Evolutionary conservation across 768 basidiomycete genomes (phyloP).

Genomic region (Agaricus sinodeliciosus): DNA sequence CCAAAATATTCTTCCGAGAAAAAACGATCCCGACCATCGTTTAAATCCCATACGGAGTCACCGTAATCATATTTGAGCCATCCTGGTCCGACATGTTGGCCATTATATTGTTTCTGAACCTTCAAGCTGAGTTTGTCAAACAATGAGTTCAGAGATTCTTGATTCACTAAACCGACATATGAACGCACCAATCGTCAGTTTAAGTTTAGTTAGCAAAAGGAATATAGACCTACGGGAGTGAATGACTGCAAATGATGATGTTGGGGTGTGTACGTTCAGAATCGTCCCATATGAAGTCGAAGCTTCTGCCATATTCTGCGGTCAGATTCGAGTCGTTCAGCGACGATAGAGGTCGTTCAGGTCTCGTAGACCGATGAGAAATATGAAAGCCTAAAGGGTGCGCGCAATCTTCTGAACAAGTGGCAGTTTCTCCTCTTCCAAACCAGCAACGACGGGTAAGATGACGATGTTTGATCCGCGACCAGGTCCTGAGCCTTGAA

Average conservation of each 20-base stretch:
- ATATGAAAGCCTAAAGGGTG: too few relatives aligned
- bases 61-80: slow-evolving; percentile 88
- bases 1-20: not conserved
- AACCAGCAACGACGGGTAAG: too few relatives aligned
- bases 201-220: slow-evolving; percentile 5
- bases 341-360: too few relatives aligned
- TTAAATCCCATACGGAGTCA: slow-evolving; percentile 75
- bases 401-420: too few relatives aligned
- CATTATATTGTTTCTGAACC: slow-evolving; percentile 46
- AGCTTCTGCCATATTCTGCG: not conserved
- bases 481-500: too few relatives aligned
- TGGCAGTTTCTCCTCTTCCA: too few relatives aligned
- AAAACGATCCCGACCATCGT: slow-evolving; percentile 58
- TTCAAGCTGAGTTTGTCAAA: slow-evolving; percentile 72
- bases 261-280: slow-evolving; percentile 72
- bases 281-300: slow-evolving; percentile 27
- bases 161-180: slow-evolving; percentile 42
- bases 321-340: too few relatives aligned
- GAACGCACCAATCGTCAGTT: slow-evolving; percentile 4
- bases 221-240: slow-evolving; percentile 57
- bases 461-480: too few relatives aligned
- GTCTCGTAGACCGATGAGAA: too few relatives aligned
- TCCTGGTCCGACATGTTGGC: slow-evolving; percentile 60
- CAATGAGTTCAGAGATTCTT: slow-evolving; percentile 57
- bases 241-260: slow-evolving; percentile 64